Evolutionary conservation across 352 stramenopile species (phyloP), one percentile per base, ranked within the genome.

Genomic region (Globisporangium solare): DNA sequence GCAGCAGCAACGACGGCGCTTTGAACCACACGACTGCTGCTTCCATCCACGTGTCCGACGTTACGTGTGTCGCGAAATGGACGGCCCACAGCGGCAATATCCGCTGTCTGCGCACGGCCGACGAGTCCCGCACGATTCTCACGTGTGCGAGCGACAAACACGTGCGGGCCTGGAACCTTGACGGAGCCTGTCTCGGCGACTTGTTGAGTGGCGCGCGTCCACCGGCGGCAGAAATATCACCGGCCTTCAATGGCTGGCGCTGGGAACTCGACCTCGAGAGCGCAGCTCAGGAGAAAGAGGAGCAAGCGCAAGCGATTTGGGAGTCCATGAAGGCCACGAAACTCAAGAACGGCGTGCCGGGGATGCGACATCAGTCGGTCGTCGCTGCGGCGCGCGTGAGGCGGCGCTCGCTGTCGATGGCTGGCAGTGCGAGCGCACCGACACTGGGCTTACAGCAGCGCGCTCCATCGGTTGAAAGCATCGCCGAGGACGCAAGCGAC

Each of bases 111-210:
- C 73, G 73, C 17, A 62, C 84, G 10, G 78, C 91, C 2, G 79
- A 85, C 1, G 79, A 89, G 10, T 78, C 83, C 2, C 64, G 68
- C 6, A 73, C 68, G 0, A 68, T 92, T 1, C 54, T 88, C 14
- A 86, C 76, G 13, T 92, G 83, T 17, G 79, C 74, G 2, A 78
- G 73, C 22, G 83, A 92, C 45, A 86, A 85, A 51, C 70, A 63
- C 0, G 68, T 83, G 11, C 63, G 74, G n/a, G 49, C 88, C 17
- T 92, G 83, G 83, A 61, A 67, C 0, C 78, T 89, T 22, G 56
- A 75, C 31, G 80, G 80, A 2, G 42, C 63, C 8, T 65, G 46
- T 21, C 43, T 83, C 12, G 83, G 83, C 0, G 67, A 62, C 41
- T 56, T 92, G 2, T 51, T 51, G 49, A 55, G 58, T 41, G 20